These are phyloP conservation scores for Penstemon davidsonii DNA, from an alignment of 257 asterid genomes.

Conservation along the genomic window DNA sequence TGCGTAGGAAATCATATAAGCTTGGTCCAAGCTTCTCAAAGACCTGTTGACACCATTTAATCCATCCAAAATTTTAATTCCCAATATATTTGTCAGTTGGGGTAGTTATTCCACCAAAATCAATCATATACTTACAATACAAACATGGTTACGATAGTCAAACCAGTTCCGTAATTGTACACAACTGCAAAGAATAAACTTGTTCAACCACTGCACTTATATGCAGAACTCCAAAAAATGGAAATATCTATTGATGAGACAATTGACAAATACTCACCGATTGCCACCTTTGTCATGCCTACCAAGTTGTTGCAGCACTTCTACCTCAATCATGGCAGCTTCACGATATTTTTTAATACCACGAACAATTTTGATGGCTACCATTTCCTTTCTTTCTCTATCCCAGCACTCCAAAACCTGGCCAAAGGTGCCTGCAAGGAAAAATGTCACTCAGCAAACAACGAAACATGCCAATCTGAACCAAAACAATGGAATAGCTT, in stretches of 20 bases:
- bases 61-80: slow-evolving; percentile 70
- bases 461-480: not conserved
- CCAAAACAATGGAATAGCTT: not conserved
- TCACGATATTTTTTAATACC: slow-evolving; percentile 83
- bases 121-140: slow-evolving; percentile 92
- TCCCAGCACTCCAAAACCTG: slow-evolving; percentile 98
- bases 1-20: slow-evolving; percentile 97
- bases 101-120: slow-evolving; percentile 76
- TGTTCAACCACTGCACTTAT: slow-evolving; percentile 64
- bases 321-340: slow-evolving; percentile 90
- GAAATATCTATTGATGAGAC: slow-evolving; percentile 2
- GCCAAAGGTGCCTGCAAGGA: slow-evolving; percentile 73
- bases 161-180: slow-evolving; percentile 99
- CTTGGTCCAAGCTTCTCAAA: slow-evolving; percentile 99
- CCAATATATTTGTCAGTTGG: slow-evolving; percentile 56
- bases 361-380: slow-evolving; percentile 84
- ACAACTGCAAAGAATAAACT: slow-evolving; percentile 98
- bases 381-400: slow-evolving; percentile 76
- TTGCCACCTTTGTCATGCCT: slow-evolving; percentile 78
- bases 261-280: slow-evolving; percentile 58
- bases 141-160: slow-evolving; percentile 99
- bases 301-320: slow-evolving; percentile 82
- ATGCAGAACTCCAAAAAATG: slow-evolving; percentile 25
- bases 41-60: slow-evolving; percentile 89
- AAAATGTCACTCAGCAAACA: not conserved